A percentile compares a stretch with the other conserved stretches of the same genome.
Evolutionary conservation across 2,329 filamentous ascomycete species (phyloP).

Genomic region (Stromatinia cepivora): DNA sequence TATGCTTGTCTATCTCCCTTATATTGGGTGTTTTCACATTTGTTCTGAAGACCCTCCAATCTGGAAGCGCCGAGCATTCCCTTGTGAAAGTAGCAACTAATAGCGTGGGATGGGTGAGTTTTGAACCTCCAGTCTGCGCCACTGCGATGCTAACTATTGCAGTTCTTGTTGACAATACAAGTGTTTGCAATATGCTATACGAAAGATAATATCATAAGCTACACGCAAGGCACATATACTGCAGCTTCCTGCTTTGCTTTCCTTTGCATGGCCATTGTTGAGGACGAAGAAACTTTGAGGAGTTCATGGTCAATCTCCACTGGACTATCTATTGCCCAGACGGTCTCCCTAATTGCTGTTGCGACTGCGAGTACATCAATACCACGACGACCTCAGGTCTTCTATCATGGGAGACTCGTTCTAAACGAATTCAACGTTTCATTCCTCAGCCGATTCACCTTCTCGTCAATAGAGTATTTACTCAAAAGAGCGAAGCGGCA

Average conservation of each 20-base stretch:
- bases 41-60: conserved; percentile 55
- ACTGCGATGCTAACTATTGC: neutral
- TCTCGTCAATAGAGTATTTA: conserved; percentile 59
- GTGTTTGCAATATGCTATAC: conserved; percentile 24
- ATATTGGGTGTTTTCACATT: conserved; percentile 45
- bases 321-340: conserved; percentile 41
- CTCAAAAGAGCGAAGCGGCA: conserved; percentile 57
- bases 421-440: conserved; percentile 62
- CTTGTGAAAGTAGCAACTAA: conserved; percentile 7
- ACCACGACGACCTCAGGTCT: conserved; percentile 68
- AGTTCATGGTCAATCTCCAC: neutral
- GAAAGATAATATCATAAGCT: conserved; percentile 23
- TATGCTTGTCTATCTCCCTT: conserved; percentile 10
- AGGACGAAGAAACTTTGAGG: conserved; percentile 39
- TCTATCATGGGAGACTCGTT: conserved; percentile 55
- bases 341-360: conserved; percentile 47
- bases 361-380: conserved; percentile 55
- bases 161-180: conserved; percentile 21
- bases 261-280: conserved; percentile 1
- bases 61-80: neutral
- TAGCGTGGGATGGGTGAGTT: conserved; percentile 17
- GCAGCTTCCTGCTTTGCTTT: conserved; percentile 19
- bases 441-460: conserved; percentile 61
- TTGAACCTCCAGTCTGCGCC: neutral
- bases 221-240: conserved; percentile 17